A percentile compares a stretch with the other conserved stretches of the same genome.
Evolutionary conservation across 345 rosid genomes (phyloP).

Genomic region (Gossypium herbaceum): DNA sequence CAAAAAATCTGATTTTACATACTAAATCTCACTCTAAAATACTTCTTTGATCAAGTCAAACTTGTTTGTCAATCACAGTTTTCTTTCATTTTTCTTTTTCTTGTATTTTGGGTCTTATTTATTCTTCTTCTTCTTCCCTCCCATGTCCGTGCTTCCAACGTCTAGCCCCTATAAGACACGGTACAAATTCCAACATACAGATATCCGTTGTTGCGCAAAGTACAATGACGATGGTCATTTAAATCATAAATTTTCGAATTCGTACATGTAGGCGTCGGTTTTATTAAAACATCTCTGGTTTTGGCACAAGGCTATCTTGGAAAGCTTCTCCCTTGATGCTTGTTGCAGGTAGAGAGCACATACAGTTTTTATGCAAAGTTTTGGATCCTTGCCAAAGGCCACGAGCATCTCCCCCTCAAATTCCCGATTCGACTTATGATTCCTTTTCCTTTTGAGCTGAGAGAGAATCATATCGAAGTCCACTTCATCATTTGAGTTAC

Average conservation of each 20-base stretch:
- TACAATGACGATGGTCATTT: neutral
- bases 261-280: conserved; percentile 56
- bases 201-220: neutral
- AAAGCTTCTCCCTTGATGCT: conserved; percentile 45
- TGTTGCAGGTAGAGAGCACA: conserved; percentile 67
- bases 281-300: conserved; percentile 70
- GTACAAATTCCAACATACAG: neutral
- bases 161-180: conserved; percentile 41
- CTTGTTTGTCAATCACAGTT: too few species aligned
- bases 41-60: too few species aligned
- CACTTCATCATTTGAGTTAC: conserved; percentile 32
- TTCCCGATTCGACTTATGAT: conserved; percentile 36
- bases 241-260: neutral
- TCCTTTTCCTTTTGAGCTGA: conserved; percentile 45
- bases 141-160: conserved; percentile 22
- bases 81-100: too few species aligned
- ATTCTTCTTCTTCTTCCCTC: too few species aligned
- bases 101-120: too few species aligned
- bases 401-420: conserved; percentile 66
- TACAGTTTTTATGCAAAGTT: conserved; percentile 78
- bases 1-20: too few species aligned
- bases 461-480: conserved; percentile 37
- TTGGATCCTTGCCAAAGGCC: conserved; percentile 57
- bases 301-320: conserved; percentile 28
- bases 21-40: too few species aligned